Evolutionary conservation across 768 basidiomycete species (phyloP).

Genomic region (Agrocybe chaxingu): DNA sequence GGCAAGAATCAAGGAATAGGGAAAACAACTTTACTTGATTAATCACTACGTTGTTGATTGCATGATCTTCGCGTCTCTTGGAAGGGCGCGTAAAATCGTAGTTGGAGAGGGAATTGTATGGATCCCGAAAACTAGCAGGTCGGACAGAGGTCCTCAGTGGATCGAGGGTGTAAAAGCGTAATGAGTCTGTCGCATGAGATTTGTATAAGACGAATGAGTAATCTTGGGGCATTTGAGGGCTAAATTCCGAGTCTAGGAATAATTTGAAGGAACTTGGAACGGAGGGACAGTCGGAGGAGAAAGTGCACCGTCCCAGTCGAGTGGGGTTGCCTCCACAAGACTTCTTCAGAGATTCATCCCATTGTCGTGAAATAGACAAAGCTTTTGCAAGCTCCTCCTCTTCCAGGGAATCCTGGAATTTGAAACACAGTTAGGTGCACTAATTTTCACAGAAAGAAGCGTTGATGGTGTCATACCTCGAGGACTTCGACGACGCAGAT

Average conservation of each 20-base stretch:
- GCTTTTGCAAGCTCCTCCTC: neutral
- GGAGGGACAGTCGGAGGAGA: constrained; percentile 8
- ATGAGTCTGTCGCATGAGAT: constrained; percentile 27
- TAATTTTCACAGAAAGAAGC: neutral
- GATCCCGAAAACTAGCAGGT: constrained; percentile 5
- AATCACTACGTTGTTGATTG: constrained; percentile 33
- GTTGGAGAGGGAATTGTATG: constrained; percentile 25
- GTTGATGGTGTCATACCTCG: constrained; percentile 11
- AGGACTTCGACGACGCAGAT: constrained; percentile 55
- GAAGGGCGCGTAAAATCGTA: constrained; percentile 36
- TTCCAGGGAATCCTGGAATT: constrained; percentile 1
- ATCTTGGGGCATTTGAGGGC: too few species aligned
- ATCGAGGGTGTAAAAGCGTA: constrained; percentile 65
- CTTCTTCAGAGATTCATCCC: constrained; percentile 19
- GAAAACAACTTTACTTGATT: constrained; percentile 31
- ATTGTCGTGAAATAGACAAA: constrained; percentile 14
- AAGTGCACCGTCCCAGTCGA: constrained; percentile 30
- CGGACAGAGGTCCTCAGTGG: constrained; percentile 23
- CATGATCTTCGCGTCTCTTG: constrained; percentile 14
- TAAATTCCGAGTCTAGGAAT: neutral
- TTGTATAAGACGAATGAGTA: constrained; percentile 20
- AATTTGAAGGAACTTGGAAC: constrained; percentile 15
- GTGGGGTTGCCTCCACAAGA: constrained; percentile 30
- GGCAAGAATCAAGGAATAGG: neutral
- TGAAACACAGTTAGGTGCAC: neutral